Conservation (phyloP, 495 filamentous ascomycete species). For the Aspergillus sclerotiicarbonarius region DNA sequence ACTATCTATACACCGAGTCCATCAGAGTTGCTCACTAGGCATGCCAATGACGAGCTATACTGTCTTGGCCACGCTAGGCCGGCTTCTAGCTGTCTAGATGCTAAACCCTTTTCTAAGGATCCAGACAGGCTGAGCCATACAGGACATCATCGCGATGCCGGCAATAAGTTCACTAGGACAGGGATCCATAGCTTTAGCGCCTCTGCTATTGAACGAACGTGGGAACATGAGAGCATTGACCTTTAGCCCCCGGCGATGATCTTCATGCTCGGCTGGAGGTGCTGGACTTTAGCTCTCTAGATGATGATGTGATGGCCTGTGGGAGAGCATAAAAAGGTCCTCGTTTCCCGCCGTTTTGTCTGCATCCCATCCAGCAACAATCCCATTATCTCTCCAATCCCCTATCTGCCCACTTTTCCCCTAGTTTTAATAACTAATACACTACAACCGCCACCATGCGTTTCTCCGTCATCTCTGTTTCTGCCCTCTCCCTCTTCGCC, state of each 20-base stretch:
- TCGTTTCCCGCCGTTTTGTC: background rate
- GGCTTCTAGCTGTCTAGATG: background rate
- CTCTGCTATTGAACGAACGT: background rate
- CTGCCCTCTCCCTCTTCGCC: background rate
- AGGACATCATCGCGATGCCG: background rate
- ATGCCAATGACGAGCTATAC: background rate
- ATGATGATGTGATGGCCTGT: background rate
- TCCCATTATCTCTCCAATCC: background rate
- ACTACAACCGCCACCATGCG: background rate
- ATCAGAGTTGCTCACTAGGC: background rate
- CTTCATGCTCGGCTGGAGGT: background rate
- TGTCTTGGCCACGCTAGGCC: background rate
- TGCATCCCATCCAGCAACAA: background rate
- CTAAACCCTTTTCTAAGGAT: background rate
- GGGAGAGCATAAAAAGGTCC: background rate
- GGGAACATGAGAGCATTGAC: background rate
- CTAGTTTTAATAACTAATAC: background rate
- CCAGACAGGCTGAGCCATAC: background rate
- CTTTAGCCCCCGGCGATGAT: background rate
- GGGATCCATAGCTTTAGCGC: background rate
- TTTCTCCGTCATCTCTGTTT: background rate
- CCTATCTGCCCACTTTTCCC: background rate
- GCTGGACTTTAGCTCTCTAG: background rate
- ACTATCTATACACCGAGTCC: background rate
- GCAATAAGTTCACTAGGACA: background rate